These are phyloP conservation scores for Leptographium wingfieldii DNA, from an alignment of 2,329 filamentous ascomycete genomes.

Conservation along the genomic window DNA sequence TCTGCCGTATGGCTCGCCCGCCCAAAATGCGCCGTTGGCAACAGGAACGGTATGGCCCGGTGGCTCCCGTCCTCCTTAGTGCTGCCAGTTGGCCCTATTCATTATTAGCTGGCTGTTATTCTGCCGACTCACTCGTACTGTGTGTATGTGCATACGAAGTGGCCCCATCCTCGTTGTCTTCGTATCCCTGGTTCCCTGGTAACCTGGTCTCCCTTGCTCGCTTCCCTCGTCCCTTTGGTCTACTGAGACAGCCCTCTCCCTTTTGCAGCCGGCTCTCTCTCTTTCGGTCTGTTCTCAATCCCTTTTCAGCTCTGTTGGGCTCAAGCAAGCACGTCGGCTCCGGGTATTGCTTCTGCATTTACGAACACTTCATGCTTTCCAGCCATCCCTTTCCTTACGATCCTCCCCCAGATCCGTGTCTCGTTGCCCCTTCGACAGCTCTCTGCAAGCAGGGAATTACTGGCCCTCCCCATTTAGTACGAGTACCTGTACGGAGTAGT, in stretches of 20 bases:
- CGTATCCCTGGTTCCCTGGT: not conserved
- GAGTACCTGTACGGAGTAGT: not conserved
- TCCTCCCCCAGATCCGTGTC: not conserved
- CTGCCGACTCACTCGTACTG: not conserved
- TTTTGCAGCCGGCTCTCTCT: not conserved
- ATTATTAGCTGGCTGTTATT: not conserved
- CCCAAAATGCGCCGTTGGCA: not conserved
- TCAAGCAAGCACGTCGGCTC: not conserved
- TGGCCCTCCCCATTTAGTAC: not conserved
- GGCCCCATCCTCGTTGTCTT: not conserved
- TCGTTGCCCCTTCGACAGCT: not conserved
- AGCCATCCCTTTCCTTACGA: not conserved
- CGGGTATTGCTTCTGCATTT: not conserved
- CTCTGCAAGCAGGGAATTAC: not conserved
- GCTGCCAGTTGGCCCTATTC: not conserved
- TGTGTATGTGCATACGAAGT: not conserved
- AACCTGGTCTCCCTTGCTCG: not conserved
- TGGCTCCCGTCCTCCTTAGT: not conserved
- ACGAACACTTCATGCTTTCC: not conserved
- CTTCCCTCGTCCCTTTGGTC: not conserved
- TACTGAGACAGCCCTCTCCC: not conserved
- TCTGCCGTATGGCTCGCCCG: not conserved
- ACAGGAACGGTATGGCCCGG: not conserved
- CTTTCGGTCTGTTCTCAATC: not conserved
- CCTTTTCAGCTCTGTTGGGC: not conserved